Base-by-base conservation (phyloP, 768 basidiomycete species). In the Hydnomerulius pinastri region DNA sequence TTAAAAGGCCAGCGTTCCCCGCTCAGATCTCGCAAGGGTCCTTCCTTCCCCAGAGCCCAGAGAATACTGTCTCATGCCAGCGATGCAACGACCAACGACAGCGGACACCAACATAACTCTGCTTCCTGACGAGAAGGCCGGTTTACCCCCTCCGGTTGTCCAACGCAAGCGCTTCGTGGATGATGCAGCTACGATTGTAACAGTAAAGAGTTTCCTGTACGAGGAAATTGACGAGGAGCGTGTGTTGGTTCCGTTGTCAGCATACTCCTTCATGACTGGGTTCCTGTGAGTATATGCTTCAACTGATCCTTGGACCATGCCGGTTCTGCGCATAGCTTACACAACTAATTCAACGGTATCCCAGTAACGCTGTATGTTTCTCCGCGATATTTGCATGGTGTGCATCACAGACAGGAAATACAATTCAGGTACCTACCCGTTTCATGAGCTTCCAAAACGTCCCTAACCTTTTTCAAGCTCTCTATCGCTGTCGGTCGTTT, bases 341-440 rank as follows among this genome's bases (percentile, higher is more conserved):
- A n/a, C n/a, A n/a, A n/a, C n/a, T n/a, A n/a, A n/a, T n/a, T n/a
- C n/a, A n/a, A n/a, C n/a, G n/a, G n/a, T n/a, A n/a, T n/a, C n/a
- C n/a, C 49, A 88, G 86, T 25, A 82, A 86, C 59, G 77, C 78
- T 2, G 72, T 89, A 35, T 83, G 82, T 2, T 90, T 90, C 72
- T 81, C 86, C 33, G 83, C 88, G 6, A 75, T 87, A 51, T 90
- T 85, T 67, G 81, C 90, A 8, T 91, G 87, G 86, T 86, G 83
- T 64, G 87, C 83, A 24, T 90, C 88, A 70, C 87, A 90, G 66
- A 88, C 87, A 1, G 86, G 85, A 44, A 87, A 87, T 65, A 81
- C 81, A 55, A 76, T 80, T 3, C 82, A 85, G 77, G 82, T 83
- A 52, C 49, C 70, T 58, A 17, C 30, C 30, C 32, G 4, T 54